Conservation (phyloP, 2,329 filamentous ascomycete genomes). For the Chaetomium olivaceum region DNA sequence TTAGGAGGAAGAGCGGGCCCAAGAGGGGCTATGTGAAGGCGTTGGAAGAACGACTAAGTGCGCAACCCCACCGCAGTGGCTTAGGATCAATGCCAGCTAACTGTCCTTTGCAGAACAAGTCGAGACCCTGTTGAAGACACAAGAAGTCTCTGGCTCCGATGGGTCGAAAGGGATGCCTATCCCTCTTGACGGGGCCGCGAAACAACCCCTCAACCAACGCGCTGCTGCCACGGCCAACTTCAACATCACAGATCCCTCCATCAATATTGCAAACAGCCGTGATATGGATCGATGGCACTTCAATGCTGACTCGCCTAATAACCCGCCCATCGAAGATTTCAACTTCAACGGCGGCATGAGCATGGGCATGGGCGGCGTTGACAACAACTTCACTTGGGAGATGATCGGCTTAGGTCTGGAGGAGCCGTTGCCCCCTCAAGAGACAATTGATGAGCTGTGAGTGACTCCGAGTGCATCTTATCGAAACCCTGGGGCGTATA, state of each 20-base stretch:
- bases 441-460: conserved; percentile 78
- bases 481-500: background rate
- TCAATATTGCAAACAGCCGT: conserved; percentile 49
- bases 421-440: conserved; percentile 59
- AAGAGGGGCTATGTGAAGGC: conserved; percentile 95
- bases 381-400: conserved; percentile 74
- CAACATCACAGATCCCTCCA: conserved; percentile 47
- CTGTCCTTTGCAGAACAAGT: conserved; percentile 71
- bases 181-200: conserved; percentile 35
- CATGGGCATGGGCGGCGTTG: conserved; percentile 53
- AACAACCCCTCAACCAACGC: conserved; percentile 37
- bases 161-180: conserved; percentile 40
- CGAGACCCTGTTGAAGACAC: conserved; percentile 82
- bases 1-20: conserved; percentile 89
- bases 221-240: conserved; percentile 42
- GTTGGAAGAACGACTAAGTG: conserved; percentile 87
- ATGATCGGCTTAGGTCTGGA: conserved; percentile 62
- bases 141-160: conserved; percentile 55
- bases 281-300: conserved; percentile 59
- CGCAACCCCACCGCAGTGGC: conserved; percentile 39
- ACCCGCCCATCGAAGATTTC: conserved; percentile 55
- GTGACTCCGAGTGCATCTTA: conserved; percentile 63
- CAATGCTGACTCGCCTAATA: conserved; percentile 52
- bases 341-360: conserved; percentile 54
- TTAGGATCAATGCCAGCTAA: conserved; percentile 20